phyloP scores from a whole-genome alignment of 2,329 filamentous ascomycete genomes.

The Fusarium nygamai region DNA sequence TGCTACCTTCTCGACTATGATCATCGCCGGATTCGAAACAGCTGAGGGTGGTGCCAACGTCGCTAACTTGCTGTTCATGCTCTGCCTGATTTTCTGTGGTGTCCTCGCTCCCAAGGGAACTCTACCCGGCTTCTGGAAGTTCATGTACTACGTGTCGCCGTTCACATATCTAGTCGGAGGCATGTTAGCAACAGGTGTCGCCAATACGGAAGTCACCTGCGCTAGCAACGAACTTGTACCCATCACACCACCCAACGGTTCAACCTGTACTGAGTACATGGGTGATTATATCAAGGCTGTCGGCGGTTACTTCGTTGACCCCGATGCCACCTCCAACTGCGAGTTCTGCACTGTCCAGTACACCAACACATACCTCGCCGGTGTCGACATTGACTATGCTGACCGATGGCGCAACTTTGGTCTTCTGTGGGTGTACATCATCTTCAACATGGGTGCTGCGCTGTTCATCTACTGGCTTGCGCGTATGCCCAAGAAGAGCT shows the following conservation, averaged over 20 bases:
- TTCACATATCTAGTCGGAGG: slow-evolving; percentile 84
- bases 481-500: slow-evolving; percentile 56
- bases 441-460: slow-evolving; percentile 67
- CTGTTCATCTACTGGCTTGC: slow-evolving; percentile 67
- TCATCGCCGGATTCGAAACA: slow-evolving; percentile 74
- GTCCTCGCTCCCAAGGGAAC: slow-evolving; percentile 53
- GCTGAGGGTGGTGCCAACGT: slow-evolving; percentile 75
- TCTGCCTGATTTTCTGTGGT: slow-evolving; percentile 59
- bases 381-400: slow-evolving; percentile 62
- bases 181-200: slow-evolving; percentile 76
- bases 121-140: slow-evolving; percentile 62
- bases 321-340: slow-evolving; percentile 60
- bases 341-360: slow-evolving; percentile 63
- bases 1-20: slow-evolving; percentile 81
- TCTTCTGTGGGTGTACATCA: slow-evolving; percentile 67
- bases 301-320: slow-evolving; percentile 66
- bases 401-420: slow-evolving; percentile 77
- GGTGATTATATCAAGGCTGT: slow-evolving; percentile 55
- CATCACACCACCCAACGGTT: slow-evolving; percentile 67
- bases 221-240: slow-evolving; percentile 73
- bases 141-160: slow-evolving; percentile 76
- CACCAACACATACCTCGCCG: slow-evolving; percentile 63
- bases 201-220: slow-evolving; percentile 73
- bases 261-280: slow-evolving; percentile 71
- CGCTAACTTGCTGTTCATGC: slow-evolving; percentile 71